phyloP scores from a whole-genome alignment of 331 rosid species.

The Prunus yedoensis region DNA sequence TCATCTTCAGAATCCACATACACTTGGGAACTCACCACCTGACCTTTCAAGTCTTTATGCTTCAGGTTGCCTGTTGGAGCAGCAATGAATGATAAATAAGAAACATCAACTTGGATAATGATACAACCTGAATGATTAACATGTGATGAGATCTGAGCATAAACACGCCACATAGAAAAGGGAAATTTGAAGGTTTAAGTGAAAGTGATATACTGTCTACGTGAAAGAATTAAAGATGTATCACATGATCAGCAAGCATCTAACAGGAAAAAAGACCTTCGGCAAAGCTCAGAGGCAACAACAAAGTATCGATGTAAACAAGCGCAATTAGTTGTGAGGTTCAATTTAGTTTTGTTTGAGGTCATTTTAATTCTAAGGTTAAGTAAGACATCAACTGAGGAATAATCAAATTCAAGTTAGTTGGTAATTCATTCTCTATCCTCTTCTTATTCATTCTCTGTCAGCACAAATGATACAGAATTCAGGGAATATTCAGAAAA shows the following conservation, averaged over 20 bases:
- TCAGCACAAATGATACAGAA: too few relatives aligned
- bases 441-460: too few relatives aligned
- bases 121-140: neutral
- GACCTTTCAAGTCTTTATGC: conserved; percentile 43
- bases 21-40: conserved; percentile 43
- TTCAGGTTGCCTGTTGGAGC: conserved; percentile 35
- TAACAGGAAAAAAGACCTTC: neutral
- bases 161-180: neutral
- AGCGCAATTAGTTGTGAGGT: neutral
- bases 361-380: neutral
- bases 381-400: neutral
- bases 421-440: too few relatives aligned
- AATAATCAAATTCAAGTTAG: neutral
- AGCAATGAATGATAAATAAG: neutral
- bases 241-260: neutral
- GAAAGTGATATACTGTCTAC: neutral
- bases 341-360: neutral
- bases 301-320: neutral
- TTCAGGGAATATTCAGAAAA: too few relatives aligned
- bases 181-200: neutral
- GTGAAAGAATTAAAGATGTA: neutral
- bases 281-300: neutral
- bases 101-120: neutral
- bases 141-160: neutral
- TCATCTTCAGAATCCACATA: conserved; percentile 23